Evolutionary conservation across 345 rosid genomes (phyloP).

Genomic region (Acer campestre): DNA sequence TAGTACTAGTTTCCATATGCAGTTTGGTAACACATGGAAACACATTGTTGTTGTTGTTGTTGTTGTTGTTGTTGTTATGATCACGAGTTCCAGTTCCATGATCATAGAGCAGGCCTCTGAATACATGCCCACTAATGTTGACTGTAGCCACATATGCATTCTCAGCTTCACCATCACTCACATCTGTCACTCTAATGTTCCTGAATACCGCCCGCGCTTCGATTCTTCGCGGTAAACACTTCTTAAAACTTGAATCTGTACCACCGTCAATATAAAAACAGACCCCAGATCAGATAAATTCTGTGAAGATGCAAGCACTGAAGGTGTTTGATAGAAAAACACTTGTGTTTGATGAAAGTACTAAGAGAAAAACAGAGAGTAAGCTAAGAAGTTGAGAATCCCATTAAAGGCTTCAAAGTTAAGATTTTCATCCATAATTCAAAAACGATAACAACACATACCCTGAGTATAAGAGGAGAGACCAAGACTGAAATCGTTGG

Average conservation of each 20-base stretch:
- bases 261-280: not conserved
- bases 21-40: conserved; percentile 39
- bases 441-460: not conserved
- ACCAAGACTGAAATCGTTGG: conserved; percentile 42
- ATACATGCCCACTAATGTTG: conserved; percentile 54
- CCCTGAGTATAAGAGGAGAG: conserved; percentile 54
- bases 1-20: conserved; percentile 9
- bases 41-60: conserved; percentile 30
- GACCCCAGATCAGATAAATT: not conserved
- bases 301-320: too few species aligned
- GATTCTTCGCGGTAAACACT: conserved; percentile 42
- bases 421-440: too few species aligned
- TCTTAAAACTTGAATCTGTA: conserved; percentile 46
- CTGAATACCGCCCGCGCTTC: conserved; percentile 45
- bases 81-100: conserved; percentile 38
- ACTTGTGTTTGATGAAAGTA: too few species aligned
- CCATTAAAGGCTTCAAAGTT: too few species aligned
- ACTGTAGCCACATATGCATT: conserved; percentile 48
- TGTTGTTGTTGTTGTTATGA: conserved; percentile 35
- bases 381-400: too few species aligned
- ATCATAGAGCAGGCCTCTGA: conserved; percentile 60
- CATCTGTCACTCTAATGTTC: conserved; percentile 46
- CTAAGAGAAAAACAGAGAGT: too few species aligned
- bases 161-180: conserved; percentile 41
- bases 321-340: too few species aligned